Evolutionary conservation across 2,329 filamentous ascomycete genomes (phyloP).

Genomic region (Graphilbum sp.): DNA sequence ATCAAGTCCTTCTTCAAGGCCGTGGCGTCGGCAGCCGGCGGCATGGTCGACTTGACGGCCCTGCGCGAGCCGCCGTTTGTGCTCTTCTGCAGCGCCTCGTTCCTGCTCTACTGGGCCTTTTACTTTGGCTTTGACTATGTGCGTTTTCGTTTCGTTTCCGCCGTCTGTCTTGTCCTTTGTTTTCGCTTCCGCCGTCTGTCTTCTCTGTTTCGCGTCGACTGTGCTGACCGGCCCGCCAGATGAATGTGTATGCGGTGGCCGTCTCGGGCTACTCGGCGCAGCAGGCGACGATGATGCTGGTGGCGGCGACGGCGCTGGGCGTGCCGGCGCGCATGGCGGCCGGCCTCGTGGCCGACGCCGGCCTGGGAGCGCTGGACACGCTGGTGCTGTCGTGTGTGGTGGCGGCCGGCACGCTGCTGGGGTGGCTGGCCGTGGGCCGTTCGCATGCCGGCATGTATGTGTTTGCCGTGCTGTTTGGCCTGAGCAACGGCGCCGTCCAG

Average conservation of each 20-base stretch:
- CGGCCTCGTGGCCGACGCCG: constrained; percentile 33
- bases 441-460: constrained; percentile 21
- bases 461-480: constrained; percentile 27
- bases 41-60: constrained; percentile 30
- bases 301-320: constrained; percentile 40
- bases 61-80: constrained; percentile 31
- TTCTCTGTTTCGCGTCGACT: too few species aligned
- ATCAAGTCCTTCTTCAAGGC: not conserved
- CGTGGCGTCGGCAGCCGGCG: constrained; percentile 18
- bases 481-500: constrained; percentile 25
- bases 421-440: constrained; percentile 35
- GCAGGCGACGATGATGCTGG: constrained; percentile 35
- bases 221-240: constrained; percentile 9
- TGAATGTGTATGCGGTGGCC: constrained; percentile 17
- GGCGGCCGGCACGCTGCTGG: constrained; percentile 18
- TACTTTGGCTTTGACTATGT: constrained; percentile 36
- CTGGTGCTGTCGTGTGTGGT: constrained; percentile 25
- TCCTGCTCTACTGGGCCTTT: constrained; percentile 30
- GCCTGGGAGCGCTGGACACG: constrained; percentile 37
- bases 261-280: constrained; percentile 27
- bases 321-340: constrained; percentile 36
- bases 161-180: not conserved
- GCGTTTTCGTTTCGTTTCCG: constrained; percentile 9
- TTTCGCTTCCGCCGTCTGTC: not conserved
- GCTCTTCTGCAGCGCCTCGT: constrained; percentile 21